A percentile compares a stretch with the other conserved stretches of the same genome.
phyloP scores from a whole-genome alignment of 106 monocot species.

The Allium fistulosum region DNA sequence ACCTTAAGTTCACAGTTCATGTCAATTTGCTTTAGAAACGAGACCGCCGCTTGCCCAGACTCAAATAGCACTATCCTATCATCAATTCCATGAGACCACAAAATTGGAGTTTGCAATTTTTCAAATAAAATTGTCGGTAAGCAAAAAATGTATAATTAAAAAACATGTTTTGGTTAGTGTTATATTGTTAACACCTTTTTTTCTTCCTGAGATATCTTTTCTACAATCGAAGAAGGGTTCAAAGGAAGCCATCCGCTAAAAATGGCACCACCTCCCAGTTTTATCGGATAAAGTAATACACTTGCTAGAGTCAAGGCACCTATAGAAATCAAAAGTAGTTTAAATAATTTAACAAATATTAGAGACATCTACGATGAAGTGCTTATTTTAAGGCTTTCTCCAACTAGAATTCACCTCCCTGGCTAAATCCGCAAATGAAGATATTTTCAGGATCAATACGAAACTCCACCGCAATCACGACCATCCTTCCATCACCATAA shows the following conservation, averaged over 20 bases:
- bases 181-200: conserved; percentile 35
- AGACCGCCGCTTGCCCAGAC: conserved; percentile 49
- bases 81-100: conserved; percentile 77
- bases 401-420: conserved; percentile 45
- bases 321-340: conserved; percentile 5
- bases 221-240: conserved; percentile 58
- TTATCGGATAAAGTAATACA: conserved; percentile 80
- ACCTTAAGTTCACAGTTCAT: conserved; percentile 10
- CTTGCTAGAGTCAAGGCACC: conserved; percentile 89
- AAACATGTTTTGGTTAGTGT: too few species aligned
- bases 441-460: conserved; percentile 69
- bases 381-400: too few species aligned
- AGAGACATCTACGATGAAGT: too few species aligned
- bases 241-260: conserved; percentile 97
- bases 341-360: too few species aligned
- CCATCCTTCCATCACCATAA: too few species aligned
- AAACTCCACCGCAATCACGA: too few species aligned
- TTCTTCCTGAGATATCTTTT: conserved; percentile 62
- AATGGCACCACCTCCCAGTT: conserved; percentile 76
- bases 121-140: not conserved
- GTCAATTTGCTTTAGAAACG: conserved; percentile 5
- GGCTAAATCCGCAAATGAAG: conserved; percentile 89
- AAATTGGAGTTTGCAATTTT: conserved; percentile 62
- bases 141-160: too few species aligned
- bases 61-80: conserved; percentile 52